These are phyloP conservation scores for Fraxinus cuspidata DNA, from an alignment of 257 asterid genomes.

Conservation along the genomic window DNA sequence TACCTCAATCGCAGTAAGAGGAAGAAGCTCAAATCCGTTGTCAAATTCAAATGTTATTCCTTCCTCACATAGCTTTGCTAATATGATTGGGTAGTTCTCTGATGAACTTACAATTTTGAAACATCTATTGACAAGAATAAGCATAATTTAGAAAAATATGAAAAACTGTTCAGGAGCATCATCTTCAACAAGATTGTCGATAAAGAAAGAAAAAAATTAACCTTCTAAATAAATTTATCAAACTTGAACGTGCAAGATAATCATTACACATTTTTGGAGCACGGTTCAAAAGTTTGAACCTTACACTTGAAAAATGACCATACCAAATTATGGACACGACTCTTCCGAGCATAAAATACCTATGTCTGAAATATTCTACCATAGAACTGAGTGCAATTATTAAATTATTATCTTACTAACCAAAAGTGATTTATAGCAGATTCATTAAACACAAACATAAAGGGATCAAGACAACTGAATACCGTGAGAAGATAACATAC, in stretches of 20 bases:
- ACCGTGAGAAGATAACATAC: neutral
- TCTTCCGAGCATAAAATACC: neutral
- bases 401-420: neutral
- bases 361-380: neutral
- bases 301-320: neutral
- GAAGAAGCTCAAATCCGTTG: slow-evolving; percentile 84
- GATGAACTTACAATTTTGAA: slow-evolving; percentile 69
- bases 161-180: neutral
- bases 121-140: slow-evolving; percentile 39
- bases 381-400: neutral
- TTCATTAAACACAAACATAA: neutral
- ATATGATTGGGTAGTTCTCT: slow-evolving; percentile 63
- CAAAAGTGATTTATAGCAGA: neutral
- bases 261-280: no score
- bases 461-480: neutral
- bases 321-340: neutral
- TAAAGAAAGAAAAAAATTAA: neutral
- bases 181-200: neutral
- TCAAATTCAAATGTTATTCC: slow-evolving; percentile 78
- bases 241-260: neutral
- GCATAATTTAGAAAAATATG: neutral
- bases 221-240: neutral
- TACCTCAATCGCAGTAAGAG: slow-evolving; percentile 68
- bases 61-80: slow-evolving; percentile 68
- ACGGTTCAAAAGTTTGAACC: neutral